Conservation (phyloP, 768 basidiomycete genomes). For the Lentinula boryana region DNA sequence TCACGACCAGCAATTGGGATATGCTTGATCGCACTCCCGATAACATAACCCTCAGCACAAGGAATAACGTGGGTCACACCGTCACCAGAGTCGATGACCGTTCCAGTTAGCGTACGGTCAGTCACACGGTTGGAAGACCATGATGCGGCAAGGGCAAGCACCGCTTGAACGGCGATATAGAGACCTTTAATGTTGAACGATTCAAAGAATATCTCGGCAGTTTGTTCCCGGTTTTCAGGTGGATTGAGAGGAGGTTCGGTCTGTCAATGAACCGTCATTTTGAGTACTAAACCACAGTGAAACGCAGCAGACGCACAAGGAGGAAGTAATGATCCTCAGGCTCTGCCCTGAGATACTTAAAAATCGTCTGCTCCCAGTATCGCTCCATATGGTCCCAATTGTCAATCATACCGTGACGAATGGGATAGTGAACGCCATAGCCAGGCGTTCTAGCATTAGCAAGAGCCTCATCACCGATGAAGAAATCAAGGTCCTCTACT, state of each 20-base stretch:
- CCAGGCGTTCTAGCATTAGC: constrained; percentile 93
- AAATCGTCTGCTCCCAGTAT: constrained; percentile 99
- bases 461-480: constrained; percentile 97
- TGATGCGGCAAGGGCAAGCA: constrained; percentile 94
- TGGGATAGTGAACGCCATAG: constrained; percentile 94
- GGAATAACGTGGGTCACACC: constrained; percentile 99
- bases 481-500: constrained; percentile 98
- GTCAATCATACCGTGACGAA: constrained; percentile 95
- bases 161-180: constrained; percentile 98
- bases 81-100: constrained; percentile 98
- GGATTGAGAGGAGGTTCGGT: constrained; percentile 99
- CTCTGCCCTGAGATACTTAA: constrained; percentile 97
- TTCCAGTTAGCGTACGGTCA: constrained; percentile 91
- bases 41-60: constrained; percentile 96
- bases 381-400: constrained; percentile 99
- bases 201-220: constrained; percentile 99
- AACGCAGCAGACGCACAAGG: constrained; percentile 54
- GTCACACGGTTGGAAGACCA: constrained; percentile 90
- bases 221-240: constrained; percentile 98
- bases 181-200: constrained; percentile 99
- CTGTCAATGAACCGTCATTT: constrained; percentile 32
- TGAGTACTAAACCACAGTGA: neutral
- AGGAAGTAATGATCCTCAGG: constrained; percentile 99
- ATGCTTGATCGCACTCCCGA: constrained; percentile 97
- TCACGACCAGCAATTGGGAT: constrained; percentile 98